Percentiles rank a stretch among this genome's conserved stretches.
These are phyloP conservation scores for Nigrospora oryzae DNA, from an alignment of 2,329 filamentous ascomycete species.

Conservation along the genomic window DNA sequence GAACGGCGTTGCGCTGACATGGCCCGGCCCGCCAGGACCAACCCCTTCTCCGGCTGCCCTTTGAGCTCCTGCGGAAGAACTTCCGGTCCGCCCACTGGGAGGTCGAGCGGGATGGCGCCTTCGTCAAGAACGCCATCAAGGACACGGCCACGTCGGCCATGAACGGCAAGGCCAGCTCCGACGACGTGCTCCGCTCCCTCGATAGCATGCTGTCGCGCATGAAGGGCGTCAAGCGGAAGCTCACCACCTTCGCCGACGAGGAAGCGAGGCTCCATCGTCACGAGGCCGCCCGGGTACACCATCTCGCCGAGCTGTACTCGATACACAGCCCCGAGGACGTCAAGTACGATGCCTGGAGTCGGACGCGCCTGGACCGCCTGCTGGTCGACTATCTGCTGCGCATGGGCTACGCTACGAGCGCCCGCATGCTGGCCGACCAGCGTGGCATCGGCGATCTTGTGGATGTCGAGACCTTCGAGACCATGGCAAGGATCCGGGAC, in stretches of 20 bases:
- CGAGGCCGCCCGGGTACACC: slow-evolving; percentile 65
- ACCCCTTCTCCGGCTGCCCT: slow-evolving; percentile 83
- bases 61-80: slow-evolving; percentile 88
- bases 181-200: slow-evolving; percentile 70
- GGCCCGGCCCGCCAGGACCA: slow-evolving; percentile 58
- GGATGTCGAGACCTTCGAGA: slow-evolving; percentile 80
- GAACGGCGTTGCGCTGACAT: background rate
- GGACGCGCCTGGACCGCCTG: slow-evolving; percentile 70
- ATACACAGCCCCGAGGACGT: slow-evolving; percentile 82
- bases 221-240: slow-evolving; percentile 81
- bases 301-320: slow-evolving; percentile 72
- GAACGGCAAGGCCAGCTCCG: slow-evolving; percentile 50
- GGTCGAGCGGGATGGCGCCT: slow-evolving; percentile 62
- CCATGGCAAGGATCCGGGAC: slow-evolving; percentile 70
- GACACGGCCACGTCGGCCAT: slow-evolving; percentile 60
- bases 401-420: slow-evolving; percentile 73
- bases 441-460: slow-evolving; percentile 74
- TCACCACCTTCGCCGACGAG: slow-evolving; percentile 68
- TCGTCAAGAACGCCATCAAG: slow-evolving; percentile 52
- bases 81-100: slow-evolving; percentile 78
- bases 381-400: slow-evolving; percentile 89
- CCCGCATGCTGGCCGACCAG: slow-evolving; percentile 64
- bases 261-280: slow-evolving; percentile 70
- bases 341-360: slow-evolving; percentile 87
- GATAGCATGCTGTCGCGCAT: slow-evolving; percentile 81